Conservation (phyloP, 2,329 filamentous ascomycete species). For the Diplodia seriata region DNA sequence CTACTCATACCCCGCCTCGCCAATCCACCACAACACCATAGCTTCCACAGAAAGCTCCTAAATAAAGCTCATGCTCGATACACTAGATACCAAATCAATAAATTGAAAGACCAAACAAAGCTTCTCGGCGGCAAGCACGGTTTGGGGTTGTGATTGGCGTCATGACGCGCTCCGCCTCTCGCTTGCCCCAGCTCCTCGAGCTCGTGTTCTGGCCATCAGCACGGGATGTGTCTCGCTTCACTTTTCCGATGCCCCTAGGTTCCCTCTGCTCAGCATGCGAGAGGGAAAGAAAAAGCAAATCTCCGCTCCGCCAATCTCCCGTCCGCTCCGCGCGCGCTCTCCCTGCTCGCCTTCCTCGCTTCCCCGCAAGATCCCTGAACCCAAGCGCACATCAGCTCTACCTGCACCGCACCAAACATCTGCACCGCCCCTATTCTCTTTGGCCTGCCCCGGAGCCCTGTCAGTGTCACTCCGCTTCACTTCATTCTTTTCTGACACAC, state of each 20-base stretch:
- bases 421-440: neutral
- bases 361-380: conserved; percentile 16
- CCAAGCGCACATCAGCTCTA: conserved; percentile 20
- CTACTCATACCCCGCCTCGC: conserved; percentile 7
- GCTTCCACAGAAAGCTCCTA: conserved; percentile 15
- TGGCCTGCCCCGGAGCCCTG: too few relatives aligned
- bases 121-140: neutral
- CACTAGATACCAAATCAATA: conserved; percentile 28
- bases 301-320: conserved; percentile 15
- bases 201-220: conserved; percentile 6
- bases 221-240: conserved; percentile 24
- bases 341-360: neutral
- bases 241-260: conserved; percentile 9
- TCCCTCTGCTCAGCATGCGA: too few relatives aligned
- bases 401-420: neutral
- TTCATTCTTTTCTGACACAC: neutral
- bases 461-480: neutral
- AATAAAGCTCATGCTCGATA: neutral
- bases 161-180: conserved; percentile 4
- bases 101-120: conserved; percentile 17
- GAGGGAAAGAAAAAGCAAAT: neutral
- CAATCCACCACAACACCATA: conserved; percentile 13
- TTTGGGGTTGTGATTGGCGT: conserved; percentile 12
- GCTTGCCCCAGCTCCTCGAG: conserved; percentile 4
- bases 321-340: neutral